Base-by-base conservation (phyloP, 2,329 filamentous ascomycete genomes). In the Metarhizium album region DNA sequence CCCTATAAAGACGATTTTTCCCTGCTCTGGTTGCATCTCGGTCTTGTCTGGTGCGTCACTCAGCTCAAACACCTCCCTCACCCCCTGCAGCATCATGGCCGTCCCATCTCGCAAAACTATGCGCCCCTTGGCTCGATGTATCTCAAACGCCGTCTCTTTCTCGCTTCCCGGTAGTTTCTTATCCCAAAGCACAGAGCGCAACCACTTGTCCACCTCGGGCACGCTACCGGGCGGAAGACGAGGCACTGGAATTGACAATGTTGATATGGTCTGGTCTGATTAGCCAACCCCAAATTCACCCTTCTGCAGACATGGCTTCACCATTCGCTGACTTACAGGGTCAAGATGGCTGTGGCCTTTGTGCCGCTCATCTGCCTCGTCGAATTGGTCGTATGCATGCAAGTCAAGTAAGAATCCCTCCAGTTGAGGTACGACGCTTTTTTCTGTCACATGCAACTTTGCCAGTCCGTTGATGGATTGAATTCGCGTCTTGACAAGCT, bases 321-420 rank as follows among this genome's bases (percentile, higher is more conserved):
- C 14, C 24, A 3, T 11, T 5, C 27, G 9, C 4, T 9, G 13
- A 65, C 82, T 63, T 70, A 90, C 87, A 27, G 89, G 83, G 67
- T 98, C 93, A 11, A 97, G 74, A 70, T 95, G 90, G 59, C 87
- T 95, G 63, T 96, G 90, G 0, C 89, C 90, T 65, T 89, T 90
- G 38, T 71, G 74, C 8, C 77, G 76, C 51, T 86, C 84, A 52
- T 90, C 84, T 29, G 94, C 70, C 52, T 79, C 79, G 31, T 82
- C 79, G 31, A 96, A 84, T 54, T 85, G 79, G 60, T 96, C 88
- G 64, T 98, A 98, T 0, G 93, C 91, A 64, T 96, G 88, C 29
- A 98, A 72, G 66, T 97, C 91, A 7, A 98, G 74, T 4, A 98
- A 67, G 50, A 95, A 79, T 1, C 90, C 91, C 62, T 95, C 89